Conservation (phyloP, 1,139 yeast genomes). For the Candida glucosophila region DNA sequence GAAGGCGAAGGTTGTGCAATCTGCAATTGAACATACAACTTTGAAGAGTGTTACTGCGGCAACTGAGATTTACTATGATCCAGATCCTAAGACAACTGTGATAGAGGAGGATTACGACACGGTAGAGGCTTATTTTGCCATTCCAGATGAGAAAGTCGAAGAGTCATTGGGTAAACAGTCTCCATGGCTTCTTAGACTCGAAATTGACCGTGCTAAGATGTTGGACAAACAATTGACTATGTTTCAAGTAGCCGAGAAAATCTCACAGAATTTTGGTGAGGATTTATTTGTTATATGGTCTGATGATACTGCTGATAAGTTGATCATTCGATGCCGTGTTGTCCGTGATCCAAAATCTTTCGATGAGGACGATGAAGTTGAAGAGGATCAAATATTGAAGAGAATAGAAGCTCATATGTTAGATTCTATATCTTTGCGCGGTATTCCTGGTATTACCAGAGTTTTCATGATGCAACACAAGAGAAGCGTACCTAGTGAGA, state of each 20-base stretch:
- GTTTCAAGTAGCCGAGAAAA: conserved; percentile 97
- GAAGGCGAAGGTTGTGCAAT: conserved; percentile 88
- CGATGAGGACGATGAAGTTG: conserved; percentile 91
- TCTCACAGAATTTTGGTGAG: conserved; percentile 86
- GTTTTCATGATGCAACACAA: conserved; percentile 94
- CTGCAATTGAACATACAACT: conserved; percentile 95
- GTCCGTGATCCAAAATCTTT: conserved; percentile 91
- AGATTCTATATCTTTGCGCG: conserved; percentile 88
- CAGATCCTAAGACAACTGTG: conserved; percentile 93
- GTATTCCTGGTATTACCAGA: conserved; percentile 90
- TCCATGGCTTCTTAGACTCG: conserved; percentile 95
- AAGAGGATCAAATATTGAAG: conserved; percentile 94
- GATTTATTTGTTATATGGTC: conserved; percentile 98
- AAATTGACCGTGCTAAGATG: conserved; percentile 97
- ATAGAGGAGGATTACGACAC: conserved; percentile 96
- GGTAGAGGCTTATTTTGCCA: conserved; percentile 92
- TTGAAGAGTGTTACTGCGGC: conserved; percentile 94
- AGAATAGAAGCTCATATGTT: conserved; percentile 95
- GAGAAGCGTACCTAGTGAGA: conserved; percentile 63
- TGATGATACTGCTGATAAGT: conserved; percentile 96
- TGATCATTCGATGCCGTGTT: conserved; percentile 96
- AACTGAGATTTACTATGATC: conserved; percentile 94
- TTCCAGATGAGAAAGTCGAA: conserved; percentile 96
- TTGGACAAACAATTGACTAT: conserved; percentile 94
- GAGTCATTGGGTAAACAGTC: conserved; percentile 89